phyloP scores from a whole-genome alignment of 495 filamentous ascomycete species.

The Aspergillus hancockii region DNA sequence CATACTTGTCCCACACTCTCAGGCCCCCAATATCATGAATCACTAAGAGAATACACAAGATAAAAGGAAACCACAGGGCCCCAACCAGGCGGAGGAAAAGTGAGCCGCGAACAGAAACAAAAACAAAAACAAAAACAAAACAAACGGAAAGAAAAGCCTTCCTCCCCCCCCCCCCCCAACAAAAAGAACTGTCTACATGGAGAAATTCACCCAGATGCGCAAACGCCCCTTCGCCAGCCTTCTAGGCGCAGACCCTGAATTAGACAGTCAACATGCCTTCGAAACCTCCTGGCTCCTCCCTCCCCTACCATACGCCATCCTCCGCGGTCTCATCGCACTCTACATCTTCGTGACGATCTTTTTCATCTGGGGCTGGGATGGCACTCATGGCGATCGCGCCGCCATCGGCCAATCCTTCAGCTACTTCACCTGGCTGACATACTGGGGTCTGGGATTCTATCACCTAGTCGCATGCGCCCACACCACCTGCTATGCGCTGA shows the following conservation, averaged over 20 bases:
- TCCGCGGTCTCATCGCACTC: conserved; percentile 62
- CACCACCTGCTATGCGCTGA: conserved; percentile 63
- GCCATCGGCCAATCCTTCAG: conserved; percentile 59
- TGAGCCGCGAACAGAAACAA: too few relatives aligned
- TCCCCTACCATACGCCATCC: conserved; percentile 57
- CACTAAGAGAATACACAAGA: neutral
- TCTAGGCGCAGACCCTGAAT: conserved; percentile 35
- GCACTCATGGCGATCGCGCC: conserved; percentile 41
- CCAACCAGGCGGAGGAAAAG: neutral
- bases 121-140: neutral
- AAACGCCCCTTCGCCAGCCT: conserved; percentile 22
- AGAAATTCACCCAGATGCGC: conserved; percentile 19
- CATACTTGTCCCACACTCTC: neutral
- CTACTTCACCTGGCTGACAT: conserved; percentile 79
- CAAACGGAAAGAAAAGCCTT: too few relatives aligned
- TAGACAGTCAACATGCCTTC: conserved; percentile 64
- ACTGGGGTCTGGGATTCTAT: conserved; percentile 83
- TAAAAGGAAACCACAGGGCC: neutral
- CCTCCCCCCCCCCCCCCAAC: too few relatives aligned
- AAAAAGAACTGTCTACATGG: neutral
- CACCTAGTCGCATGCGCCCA: conserved; percentile 63
- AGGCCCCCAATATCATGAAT: neutral
- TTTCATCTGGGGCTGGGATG: conserved; percentile 64
- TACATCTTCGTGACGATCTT: conserved; percentile 73
- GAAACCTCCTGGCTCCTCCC: conserved; percentile 75